Evolutionary conservation across 2,329 filamentous ascomycete genomes (phyloP), one percentile per base, ranked within the genome.

Genomic region (Cadophora malorum): DNA sequence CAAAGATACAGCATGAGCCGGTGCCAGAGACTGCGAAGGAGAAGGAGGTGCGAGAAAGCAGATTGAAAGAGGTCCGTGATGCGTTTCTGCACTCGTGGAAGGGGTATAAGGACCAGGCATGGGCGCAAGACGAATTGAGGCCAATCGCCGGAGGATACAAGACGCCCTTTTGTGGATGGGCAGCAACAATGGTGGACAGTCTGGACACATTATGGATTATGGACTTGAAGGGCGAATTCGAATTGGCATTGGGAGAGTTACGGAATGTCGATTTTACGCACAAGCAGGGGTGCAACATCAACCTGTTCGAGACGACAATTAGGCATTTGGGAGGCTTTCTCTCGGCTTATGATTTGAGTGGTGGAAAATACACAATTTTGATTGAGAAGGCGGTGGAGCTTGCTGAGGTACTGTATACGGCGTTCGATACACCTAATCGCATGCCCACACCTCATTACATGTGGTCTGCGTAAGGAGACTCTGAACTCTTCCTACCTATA

Each of bases 91-190:
- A 75, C 65, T 65, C 93, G 0, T 98, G 95, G 95, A 80, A 83
- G 3, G 92, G 92, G n/a, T 98, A 98, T 81, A 91, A 87, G 76
- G 83, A 88, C 68, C 84, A 89, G 72, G 95, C 94, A 10, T 96
- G 92, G 88, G 88, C 88, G 70, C 91, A 96, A 72, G 95, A 98
- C 77, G 95, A 98, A 80, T 81, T 98, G n/a, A 85, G 80, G 60
- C 95, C 95, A 1, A 82, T 95, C 12, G 85, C 86, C 35, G 90
- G 89, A 67, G 82, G 81, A 6, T 87, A 81, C 71, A 88, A 88
- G 35, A 90, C 97, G 75, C 92, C 93, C 0, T 98, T 97, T 79
- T 95, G 93, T 76, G 93, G 91, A 52, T 97, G 94, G 94, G 92
- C 91, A n/a, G 94, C 93, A 6, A 96, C 94, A 0, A 78, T 97